Percentiles rank a stretch among this genome's conserved stretches.
Conservation (phyloP, 2,329 filamentous ascomycete species). For the Aspergillus amoenus region DNA sequence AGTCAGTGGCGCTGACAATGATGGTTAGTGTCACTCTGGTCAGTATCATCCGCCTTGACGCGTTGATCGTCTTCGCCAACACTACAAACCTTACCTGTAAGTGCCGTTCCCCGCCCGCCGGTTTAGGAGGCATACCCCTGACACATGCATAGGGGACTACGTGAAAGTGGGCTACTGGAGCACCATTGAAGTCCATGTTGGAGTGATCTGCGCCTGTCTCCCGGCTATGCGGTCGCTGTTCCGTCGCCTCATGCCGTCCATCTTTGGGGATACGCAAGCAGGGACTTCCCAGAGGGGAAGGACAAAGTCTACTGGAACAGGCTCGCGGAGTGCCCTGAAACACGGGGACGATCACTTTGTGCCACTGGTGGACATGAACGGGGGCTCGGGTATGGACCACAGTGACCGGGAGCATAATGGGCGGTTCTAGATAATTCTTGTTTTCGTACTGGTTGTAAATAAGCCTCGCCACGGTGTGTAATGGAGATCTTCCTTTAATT, state of each 20-base stretch:
- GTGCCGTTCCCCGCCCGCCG: background rate
- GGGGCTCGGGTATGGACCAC: too few relatives aligned
- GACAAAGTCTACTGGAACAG: too few relatives aligned
- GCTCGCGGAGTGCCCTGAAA: too few relatives aligned
- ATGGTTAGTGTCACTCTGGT: conserved; percentile 43
- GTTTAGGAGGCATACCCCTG: too few relatives aligned
- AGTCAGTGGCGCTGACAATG: background rate
- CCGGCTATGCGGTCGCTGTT: conserved; percentile 39
- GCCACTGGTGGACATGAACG: too few relatives aligned
- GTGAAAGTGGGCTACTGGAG: conserved; percentile 31
- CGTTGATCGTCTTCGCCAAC: conserved; percentile 43
- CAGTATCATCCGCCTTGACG: conserved; percentile 45
- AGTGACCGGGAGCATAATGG: too few relatives aligned
- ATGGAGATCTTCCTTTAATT: too few relatives aligned
- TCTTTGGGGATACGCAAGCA: conserved; percentile 34
- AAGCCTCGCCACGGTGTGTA: too few relatives aligned
- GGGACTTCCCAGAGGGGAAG: too few relatives aligned
- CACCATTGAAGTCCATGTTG: conserved; percentile 31
- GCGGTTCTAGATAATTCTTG: too few relatives aligned
- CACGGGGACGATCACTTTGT: too few relatives aligned
- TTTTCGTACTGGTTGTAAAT: too few relatives aligned
- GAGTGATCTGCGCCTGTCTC: conserved; percentile 32
- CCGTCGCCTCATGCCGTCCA: conserved; percentile 36
- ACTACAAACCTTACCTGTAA: conserved; percentile 43
- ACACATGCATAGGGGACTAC: conserved; percentile 27